Conservation (phyloP, 768 basidiomycete species). For the Xerocomellus chrysenteron region DNA sequence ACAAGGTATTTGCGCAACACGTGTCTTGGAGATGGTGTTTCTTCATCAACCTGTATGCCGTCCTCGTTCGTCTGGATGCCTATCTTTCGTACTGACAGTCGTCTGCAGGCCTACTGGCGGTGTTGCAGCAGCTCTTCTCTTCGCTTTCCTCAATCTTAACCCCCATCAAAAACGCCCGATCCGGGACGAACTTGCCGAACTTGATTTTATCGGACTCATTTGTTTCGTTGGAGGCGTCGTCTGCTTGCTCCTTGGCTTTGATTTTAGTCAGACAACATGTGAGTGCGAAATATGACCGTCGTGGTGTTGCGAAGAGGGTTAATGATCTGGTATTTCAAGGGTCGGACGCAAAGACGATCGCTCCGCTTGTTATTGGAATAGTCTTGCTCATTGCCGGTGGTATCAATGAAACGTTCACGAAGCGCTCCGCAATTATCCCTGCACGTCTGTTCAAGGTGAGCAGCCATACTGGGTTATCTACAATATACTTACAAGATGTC, state of each 20-base stretch:
- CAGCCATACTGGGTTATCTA: not conserved
- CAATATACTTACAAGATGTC: not conserved
- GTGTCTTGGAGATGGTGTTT: slow-evolving; percentile 86
- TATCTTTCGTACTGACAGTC: not conserved
- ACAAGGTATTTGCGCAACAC: slow-evolving; percentile 65
- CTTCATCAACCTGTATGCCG: slow-evolving; percentile 68
- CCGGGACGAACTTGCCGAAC: slow-evolving; percentile 56
- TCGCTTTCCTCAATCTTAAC: slow-evolving; percentile 78
- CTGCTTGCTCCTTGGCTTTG: slow-evolving; percentile 69
- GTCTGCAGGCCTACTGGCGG: slow-evolving; percentile 69
- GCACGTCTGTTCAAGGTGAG: slow-evolving; percentile 69
- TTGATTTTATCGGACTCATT: slow-evolving; percentile 69
- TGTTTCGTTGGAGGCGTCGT: slow-evolving; percentile 67
- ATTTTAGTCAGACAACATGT: slow-evolving; percentile 69
- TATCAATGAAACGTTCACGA: slow-evolving; percentile 62
- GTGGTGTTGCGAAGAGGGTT: not conserved
- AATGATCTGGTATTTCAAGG: slow-evolving; percentile 36
- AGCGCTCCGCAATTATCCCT: slow-evolving; percentile 68
- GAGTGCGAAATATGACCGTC: slow-evolving; percentile 23
- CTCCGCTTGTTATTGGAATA: slow-evolving; percentile 58
- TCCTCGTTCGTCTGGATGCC: not conserved
- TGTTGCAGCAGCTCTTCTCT: slow-evolving; percentile 56
- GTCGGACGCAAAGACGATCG: slow-evolving; percentile 58
- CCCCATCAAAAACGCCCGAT: slow-evolving; percentile 62
- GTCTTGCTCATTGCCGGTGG: slow-evolving; percentile 49